A percentile compares a stretch with the other conserved stretches of the same genome.
Evolutionary conservation across 352 stramenopile species (phyloP).

Genomic region (Halophytophthora batemanensis): DNA sequence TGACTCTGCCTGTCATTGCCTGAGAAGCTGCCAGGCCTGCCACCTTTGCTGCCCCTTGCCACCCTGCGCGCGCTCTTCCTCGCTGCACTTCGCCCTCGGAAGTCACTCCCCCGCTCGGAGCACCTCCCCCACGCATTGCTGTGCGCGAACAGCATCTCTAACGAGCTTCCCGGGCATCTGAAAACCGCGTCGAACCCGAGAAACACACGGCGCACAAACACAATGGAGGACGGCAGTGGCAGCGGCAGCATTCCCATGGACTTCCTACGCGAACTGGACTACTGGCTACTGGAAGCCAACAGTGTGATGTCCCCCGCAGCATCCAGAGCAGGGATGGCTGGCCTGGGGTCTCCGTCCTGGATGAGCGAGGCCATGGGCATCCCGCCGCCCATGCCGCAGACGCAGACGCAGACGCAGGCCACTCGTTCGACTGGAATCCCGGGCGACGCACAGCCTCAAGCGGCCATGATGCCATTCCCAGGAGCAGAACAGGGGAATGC

Average conservation of each 20-base stretch:
- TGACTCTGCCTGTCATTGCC: too few relatives aligned
- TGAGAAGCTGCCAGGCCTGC: too few relatives aligned
- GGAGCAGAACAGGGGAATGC: neutral
- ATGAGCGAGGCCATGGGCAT: too few relatives aligned
- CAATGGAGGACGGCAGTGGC: conserved; percentile 24
- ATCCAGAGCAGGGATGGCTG: neutral
- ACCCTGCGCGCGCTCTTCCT: too few relatives aligned
- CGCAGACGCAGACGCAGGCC: neutral
- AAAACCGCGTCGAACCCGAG: neutral
- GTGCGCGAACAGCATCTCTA: too few relatives aligned
- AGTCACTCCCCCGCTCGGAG: too few relatives aligned
- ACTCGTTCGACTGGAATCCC: conserved; percentile 8
- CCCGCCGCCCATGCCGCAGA: conserved; percentile 2
- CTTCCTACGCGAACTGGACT: conserved; percentile 30
- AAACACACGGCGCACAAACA: neutral
- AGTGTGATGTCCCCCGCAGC: conserved; percentile 1
- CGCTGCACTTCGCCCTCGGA: too few relatives aligned
- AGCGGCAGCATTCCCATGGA: conserved; percentile 12
- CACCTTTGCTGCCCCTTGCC: too few relatives aligned
- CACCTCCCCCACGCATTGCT: too few relatives aligned
- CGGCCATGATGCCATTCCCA: neutral
- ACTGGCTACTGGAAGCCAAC: conserved; percentile 18
- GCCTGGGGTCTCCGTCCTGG: conserved; percentile 17
- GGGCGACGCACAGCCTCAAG: conserved; percentile 4
- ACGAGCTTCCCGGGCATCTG: neutral